These are phyloP conservation scores for Sclerospora graminicola DNA, from an alignment of 352 stramenopile genomes.

Conservation along the genomic window DNA sequence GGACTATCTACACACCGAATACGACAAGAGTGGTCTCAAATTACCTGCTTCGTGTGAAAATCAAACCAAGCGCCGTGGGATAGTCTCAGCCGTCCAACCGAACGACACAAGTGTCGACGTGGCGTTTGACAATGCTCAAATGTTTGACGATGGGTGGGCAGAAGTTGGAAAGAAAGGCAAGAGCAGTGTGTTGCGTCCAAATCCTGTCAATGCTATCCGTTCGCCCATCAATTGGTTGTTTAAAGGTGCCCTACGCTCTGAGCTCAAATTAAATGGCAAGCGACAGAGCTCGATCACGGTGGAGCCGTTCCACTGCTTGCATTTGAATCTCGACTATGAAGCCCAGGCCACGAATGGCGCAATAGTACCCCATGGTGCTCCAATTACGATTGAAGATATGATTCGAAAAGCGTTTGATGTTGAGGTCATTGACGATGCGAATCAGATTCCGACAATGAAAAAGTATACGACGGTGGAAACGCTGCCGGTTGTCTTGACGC, in stretches of 20 bases:
- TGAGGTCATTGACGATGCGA: constrained; percentile 58
- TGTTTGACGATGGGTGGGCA: constrained; percentile 62
- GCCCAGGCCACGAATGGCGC: constrained; percentile 25
- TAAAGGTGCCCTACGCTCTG: constrained; percentile 67
- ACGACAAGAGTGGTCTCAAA: constrained; percentile 55
- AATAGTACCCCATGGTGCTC: constrained; percentile 20
- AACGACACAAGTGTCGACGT: constrained; percentile 1
- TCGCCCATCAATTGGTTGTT: constrained; percentile 84
- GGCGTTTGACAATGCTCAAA: constrained; percentile 14
- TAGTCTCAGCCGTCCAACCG: background rate
- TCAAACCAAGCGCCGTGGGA: constrained; percentile 38
- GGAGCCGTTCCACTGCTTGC: constrained; percentile 80
- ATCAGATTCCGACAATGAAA: constrained; percentile 45
- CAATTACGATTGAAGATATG: constrained; percentile 65
- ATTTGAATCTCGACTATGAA: constrained; percentile 70
- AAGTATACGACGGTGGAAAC: constrained; percentile 63
- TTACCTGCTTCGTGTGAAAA: constrained; percentile 47
- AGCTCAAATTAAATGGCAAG: constrained; percentile 62
- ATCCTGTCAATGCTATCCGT: constrained; percentile 43
- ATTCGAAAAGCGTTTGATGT: constrained; percentile 64
- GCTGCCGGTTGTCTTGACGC: constrained; percentile 62
- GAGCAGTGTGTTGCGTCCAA: constrained; percentile 63
- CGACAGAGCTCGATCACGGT: constrained; percentile 77
- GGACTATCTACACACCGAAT: constrained; percentile 75
- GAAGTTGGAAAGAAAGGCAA: constrained; percentile 74